Evolutionary conservation across 208 protist species (phyloP), one percentile per base, ranked within the genome.

Genomic region (Leishmania braziliensis): DNA sequence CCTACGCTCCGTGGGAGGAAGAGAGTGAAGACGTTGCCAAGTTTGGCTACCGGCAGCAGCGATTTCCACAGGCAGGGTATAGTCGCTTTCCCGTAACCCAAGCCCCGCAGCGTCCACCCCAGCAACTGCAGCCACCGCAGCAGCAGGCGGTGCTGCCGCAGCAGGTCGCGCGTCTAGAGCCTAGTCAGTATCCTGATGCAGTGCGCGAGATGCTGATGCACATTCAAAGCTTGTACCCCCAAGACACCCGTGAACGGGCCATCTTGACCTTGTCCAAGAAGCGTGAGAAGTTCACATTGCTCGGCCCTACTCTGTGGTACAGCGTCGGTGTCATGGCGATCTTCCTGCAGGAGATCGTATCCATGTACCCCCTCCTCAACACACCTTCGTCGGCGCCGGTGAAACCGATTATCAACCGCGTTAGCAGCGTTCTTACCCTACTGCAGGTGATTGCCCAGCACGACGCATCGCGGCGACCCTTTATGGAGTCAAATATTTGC

Each of bases 361-460:
- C 95, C 54, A 98, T 99, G 75, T 99, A 99, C 80, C 99, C 99
- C 9, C 88, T 99, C 10, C 93, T 99, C 1, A 92, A 90, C 62
- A 89, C 92, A 14, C 90, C 96, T 14, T 78, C 79, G 16, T 87
- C 90, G 54, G 83, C 87, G 9, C 76, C 76, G 18, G 78, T 90
- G 62, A 95, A 97, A 75, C 82, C 91, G 26, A 88, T 88, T 18
- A 88, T 98, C 18, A 99, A 98, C 86, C 95, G 98, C 56, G 98
- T 99, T 8, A 99, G 98, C 86, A 99, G 99, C 90, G 98, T 99
- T 20, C 90, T 99, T 6, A 99, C 99, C 18, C 93, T 99, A 20
- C 91, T 99, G n/a, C 99, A 99, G 87, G 99, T 97, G 68, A 98
- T 99, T 10, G 99, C 99, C 2, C 98, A 97, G 29, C 97, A 99